Evolutionary conservation across 2,329 filamentous ascomycete species (phyloP).

Genomic region (Aspergillus sp.): DNA sequence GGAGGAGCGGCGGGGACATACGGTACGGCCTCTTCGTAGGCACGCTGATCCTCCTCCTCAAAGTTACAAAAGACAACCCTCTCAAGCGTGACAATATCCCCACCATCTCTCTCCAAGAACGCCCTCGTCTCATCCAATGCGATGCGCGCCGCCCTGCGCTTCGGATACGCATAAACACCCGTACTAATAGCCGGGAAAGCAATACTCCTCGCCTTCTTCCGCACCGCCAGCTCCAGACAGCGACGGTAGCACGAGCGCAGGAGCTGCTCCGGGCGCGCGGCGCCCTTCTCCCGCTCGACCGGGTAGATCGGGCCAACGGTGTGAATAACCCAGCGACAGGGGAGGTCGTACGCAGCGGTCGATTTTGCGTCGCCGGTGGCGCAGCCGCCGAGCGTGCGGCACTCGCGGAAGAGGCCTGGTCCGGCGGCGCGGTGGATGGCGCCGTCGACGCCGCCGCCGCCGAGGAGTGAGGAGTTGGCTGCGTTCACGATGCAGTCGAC

Average conservation of each 20-base stretch:
- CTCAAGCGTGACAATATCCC: slow-evolving; percentile 53
- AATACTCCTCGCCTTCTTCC: slow-evolving; percentile 65
- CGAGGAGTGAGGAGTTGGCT: slow-evolving; percentile 73
- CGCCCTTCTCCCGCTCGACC: slow-evolving; percentile 32
- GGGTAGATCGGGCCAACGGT: slow-evolving; percentile 82
- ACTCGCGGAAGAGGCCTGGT: slow-evolving; percentile 64
- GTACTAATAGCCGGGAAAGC: slow-evolving; percentile 86
- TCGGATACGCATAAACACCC: slow-evolving; percentile 86
- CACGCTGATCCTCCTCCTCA: slow-evolving; percentile 68
- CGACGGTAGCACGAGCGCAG: slow-evolving; percentile 66
- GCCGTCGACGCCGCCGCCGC: slow-evolving; percentile 87
- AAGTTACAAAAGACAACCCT: slow-evolving; percentile 85
- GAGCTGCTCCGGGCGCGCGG: slow-evolving; percentile 36
- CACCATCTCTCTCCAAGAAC: slow-evolving; percentile 46
- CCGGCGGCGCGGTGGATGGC: slow-evolving; percentile 86
- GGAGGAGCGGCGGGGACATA: slow-evolving; percentile 40
- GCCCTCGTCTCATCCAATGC: slow-evolving; percentile 62
- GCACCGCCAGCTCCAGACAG: slow-evolving; percentile 69
- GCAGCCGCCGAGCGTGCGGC: slow-evolving; percentile 69
- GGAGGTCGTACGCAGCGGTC: slow-evolving; percentile 72
- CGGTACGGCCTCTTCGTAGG: slow-evolving; percentile 72
- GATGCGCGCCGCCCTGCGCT: slow-evolving; percentile 65
- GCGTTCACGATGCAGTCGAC: slow-evolving; percentile 91
- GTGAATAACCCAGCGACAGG: slow-evolving; percentile 79
- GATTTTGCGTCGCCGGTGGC: slow-evolving; percentile 78